phyloP scores from a whole-genome alignment of 75 land plant genomes.

The Isoetes taiwanensis region DNA sequence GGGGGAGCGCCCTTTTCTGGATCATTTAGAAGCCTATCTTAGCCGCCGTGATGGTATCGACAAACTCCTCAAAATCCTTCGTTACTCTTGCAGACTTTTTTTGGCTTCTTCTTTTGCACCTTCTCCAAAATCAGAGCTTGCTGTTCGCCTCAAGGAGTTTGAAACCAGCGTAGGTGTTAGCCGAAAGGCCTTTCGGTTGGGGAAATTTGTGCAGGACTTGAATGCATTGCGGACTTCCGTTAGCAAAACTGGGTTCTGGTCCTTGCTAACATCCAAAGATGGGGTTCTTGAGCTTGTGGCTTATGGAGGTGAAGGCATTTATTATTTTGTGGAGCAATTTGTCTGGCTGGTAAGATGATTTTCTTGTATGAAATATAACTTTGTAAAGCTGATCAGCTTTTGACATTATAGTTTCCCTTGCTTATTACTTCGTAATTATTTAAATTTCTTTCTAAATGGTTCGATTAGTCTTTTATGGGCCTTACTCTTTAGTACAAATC shows the following conservation, averaged over 20 bases:
- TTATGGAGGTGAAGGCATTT: constrained; percentile 77
- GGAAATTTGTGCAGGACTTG: constrained; percentile 89
- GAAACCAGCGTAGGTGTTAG: constrained; percentile 86
- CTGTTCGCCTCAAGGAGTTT: constrained; percentile 50
- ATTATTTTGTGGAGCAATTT: constrained; percentile 86
- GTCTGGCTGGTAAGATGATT: constrained; percentile 68
- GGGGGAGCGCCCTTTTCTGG: constrained; percentile 30
- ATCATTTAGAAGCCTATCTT: constrained; percentile 69
- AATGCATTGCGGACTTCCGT: constrained; percentile 43
- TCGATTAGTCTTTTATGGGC: too few relatives aligned
- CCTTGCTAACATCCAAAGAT: constrained; percentile 8
- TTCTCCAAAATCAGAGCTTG: constrained; percentile 13
- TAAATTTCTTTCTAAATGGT: too few relatives aligned
- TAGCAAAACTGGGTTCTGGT: too few relatives aligned
- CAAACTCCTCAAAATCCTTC: constrained; percentile 86
- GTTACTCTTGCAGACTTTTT: constrained; percentile 72
- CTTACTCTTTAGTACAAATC: too few relatives aligned
- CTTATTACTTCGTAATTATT: too few relatives aligned
- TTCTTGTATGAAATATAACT: too few relatives aligned
- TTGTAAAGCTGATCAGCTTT: too few relatives aligned
- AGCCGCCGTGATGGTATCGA: constrained; percentile 85
- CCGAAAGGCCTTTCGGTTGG: constrained; percentile 93
- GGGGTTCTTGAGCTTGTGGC: constrained; percentile 36
- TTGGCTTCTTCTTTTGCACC: constrained; percentile 46
- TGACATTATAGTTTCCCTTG: too few relatives aligned